phyloP scores from a whole-genome alignment of 2,329 filamentous ascomycete species.

The Scedosporium dehoogii region DNA sequence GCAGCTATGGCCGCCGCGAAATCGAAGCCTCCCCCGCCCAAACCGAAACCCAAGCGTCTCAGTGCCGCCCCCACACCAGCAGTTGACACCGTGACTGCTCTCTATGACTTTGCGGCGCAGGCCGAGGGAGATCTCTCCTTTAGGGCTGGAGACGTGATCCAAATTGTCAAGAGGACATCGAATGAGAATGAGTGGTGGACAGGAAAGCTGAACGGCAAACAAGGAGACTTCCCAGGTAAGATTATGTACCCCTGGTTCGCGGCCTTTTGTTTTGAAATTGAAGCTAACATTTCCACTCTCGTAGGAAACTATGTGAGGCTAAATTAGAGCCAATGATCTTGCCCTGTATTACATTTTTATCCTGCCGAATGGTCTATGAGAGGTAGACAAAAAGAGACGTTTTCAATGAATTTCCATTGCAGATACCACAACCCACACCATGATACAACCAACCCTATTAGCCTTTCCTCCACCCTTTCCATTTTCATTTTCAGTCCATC shows the following conservation, averaged over 20 bases:
- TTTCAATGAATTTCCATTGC: neutral
- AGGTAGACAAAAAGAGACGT: neutral
- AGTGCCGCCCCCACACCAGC: conserved; percentile 50
- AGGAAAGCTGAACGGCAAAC: conserved; percentile 66
- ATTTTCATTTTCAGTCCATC: neutral
- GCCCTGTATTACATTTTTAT: neutral
- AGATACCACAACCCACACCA: neutral
- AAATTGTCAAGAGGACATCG: conserved; percentile 71
- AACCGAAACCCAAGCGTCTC: conserved; percentile 70
- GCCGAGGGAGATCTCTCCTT: conserved; percentile 93
- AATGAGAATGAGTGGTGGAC: conserved; percentile 98
- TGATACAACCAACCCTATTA: no score
- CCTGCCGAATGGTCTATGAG: neutral
- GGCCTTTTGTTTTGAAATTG: neutral
- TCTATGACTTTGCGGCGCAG: conserved; percentile 95
- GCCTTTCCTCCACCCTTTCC: neutral
- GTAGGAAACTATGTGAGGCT: conserved; percentile 6
- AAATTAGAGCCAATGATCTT: neutral
- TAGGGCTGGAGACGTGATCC: conserved; percentile 76
- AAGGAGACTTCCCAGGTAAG: conserved; percentile 92
- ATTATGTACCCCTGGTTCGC: neutral
- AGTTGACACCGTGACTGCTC: conserved; percentile 72
- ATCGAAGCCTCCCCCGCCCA: conserved; percentile 62
- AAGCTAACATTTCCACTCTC: neutral
- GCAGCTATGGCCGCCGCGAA: conserved; percentile 42